Conservation (phyloP, 78 protist species). For the Dictyostelium intermedium region DNA sequence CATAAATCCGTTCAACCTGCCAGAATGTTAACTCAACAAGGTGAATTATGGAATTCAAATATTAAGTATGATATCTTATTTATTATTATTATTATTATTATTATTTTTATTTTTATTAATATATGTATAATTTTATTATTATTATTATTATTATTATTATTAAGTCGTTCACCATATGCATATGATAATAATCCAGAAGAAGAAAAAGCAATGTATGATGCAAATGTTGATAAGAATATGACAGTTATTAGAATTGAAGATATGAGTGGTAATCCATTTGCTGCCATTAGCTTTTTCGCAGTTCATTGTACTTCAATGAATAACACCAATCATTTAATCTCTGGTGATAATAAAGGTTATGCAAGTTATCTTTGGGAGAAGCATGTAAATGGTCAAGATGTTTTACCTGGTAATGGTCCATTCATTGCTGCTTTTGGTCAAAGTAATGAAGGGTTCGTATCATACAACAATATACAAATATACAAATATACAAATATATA, state of each 20-base stretch:
- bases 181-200: slow-evolving; percentile 82
- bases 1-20: slow-evolving; percentile 66
- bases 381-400: slow-evolving; percentile 4
- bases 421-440: slow-evolving; percentile 89
- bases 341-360: slow-evolving; percentile 91
- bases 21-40: slow-evolving; percentile 17
- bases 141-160: background rate
- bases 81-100: background rate
- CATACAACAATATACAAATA: too few species aligned
- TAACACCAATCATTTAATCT: slow-evolving; percentile 83
- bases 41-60: slow-evolving; percentile 72
- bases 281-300: slow-evolving; percentile 70
- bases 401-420: slow-evolving; percentile 76
- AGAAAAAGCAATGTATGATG: slow-evolving; percentile 78
- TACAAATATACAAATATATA: too few species aligned
- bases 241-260: slow-evolving; percentile 68
- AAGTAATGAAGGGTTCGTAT: slow-evolving; percentile 56
- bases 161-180: slow-evolving; percentile 85
- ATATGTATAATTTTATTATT: too few species aligned
- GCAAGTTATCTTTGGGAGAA: slow-evolving; percentile 85
- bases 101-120: too few species aligned
- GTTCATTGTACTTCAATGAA: slow-evolving; percentile 85
- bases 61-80: slow-evolving; percentile 1
- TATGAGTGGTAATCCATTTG: slow-evolving; percentile 75
- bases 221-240: slow-evolving; percentile 81